Percentiles rank a stretch among this genome's conserved stretches.
Evolutionary conservation across 1,139 yeast species (phyloP).

Genomic region (Taphrina betulina): DNA sequence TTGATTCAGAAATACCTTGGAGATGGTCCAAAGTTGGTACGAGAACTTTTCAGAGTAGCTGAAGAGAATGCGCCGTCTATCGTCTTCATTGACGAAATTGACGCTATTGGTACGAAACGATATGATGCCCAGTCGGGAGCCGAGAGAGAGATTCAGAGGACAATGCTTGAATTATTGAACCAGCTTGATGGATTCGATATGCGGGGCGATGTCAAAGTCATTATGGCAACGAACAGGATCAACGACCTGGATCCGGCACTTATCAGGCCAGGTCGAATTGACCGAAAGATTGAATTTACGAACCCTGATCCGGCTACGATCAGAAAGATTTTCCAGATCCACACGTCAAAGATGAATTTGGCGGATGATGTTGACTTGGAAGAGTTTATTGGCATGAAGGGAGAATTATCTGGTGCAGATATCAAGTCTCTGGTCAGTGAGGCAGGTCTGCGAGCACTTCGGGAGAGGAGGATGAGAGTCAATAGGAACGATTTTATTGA

Average conservation of each 20-base stretch:
- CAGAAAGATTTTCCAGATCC: constrained; percentile 88
- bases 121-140: constrained; percentile 96
- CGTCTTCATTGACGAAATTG: constrained; percentile 97
- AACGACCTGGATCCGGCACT: constrained; percentile 96
- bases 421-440: constrained; percentile 98
- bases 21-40: constrained; percentile 92
- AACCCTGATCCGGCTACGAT: constrained; percentile 92
- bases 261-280: constrained; percentile 98
- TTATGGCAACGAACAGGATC: constrained; percentile 97
- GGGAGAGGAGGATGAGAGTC: constrained; percentile 98
- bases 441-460: constrained; percentile 90
- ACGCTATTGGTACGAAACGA: constrained; percentile 97
- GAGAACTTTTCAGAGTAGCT: constrained; percentile 95
- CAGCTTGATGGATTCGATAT: constrained; percentile 98
- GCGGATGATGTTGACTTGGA: constrained; percentile 86
- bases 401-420: constrained; percentile 96
- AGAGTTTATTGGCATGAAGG: constrained; percentile 85
- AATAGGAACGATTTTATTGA: constrained; percentile 90
- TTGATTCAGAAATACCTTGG: constrained; percentile 95
- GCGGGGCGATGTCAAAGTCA: constrained; percentile 96
- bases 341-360: constrained; percentile 91
- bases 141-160: constrained; percentile 96
- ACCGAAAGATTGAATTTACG: constrained; percentile 92
- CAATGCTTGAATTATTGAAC: constrained; percentile 94
- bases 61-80: constrained; percentile 97